Base-by-base conservation (phyloP, 1,139 yeast species). In the Suhomyces chickasaworum region DNA sequence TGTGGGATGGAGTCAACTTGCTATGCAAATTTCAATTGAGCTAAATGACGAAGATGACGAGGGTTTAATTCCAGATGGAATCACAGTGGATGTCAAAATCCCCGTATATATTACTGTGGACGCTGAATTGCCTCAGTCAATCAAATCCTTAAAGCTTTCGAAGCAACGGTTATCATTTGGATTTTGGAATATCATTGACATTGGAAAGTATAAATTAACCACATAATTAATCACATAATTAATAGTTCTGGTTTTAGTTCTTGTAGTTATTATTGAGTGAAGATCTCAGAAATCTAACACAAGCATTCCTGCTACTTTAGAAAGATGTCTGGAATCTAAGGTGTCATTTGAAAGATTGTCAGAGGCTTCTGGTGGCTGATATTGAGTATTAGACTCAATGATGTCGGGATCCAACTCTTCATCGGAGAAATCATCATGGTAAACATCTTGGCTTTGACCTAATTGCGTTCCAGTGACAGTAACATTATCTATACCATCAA, bases 241-340 rank as follows among this genome's bases (percentile, higher is more conserved):
- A n/a, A n/a, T n/a, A n/a, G n/a, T n/a, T n/a, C n/a, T n/a, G n/a
- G n/a, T n/a, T n/a, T n/a, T n/a, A n/a, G n/a, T n/a, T n/a, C n/a
- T n/a, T n/a, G 9, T 18, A 7, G 25, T 4, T 18, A 6, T 12
- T 18, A 5, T 7, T 18, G 2, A 2, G 7, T 10, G 15, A 12
- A 20, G 21, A 17, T 18, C 29, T 35, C 25, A 81, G 56, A 81
- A 82, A 56, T 82, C 87, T 50, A 82, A 57, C n/a, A 80, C 70
- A 38, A 82, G 63, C 20, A 80, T 64, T 2, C 86, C 86, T 1
- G 84, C 80, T 12, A 81, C 66, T 27, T 75, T 76, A 10, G 76
- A 71, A 41, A 82, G 57, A 59, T 81, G 84, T 41, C 80, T 66
- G 2, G 81, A 69, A 56, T 81, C 84, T 39, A 81, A 57, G 8